phyloP scores from a whole-genome alignment of 176 grass and related monocot genomes.

The Calamus simplicifolius region DNA sequence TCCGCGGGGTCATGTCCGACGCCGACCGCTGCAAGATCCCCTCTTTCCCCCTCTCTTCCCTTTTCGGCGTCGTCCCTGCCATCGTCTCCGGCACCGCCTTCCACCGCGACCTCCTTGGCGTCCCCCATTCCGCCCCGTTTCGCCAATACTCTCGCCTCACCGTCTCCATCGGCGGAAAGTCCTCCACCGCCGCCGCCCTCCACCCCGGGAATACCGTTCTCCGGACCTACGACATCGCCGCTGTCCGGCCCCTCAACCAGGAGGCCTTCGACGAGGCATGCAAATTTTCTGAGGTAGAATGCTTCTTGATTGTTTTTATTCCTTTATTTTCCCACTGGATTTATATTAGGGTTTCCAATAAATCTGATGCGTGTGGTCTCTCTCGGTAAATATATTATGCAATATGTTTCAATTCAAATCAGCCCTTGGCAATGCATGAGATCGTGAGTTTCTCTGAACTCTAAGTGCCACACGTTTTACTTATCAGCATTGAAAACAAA shows the following conservation, averaged over 20 bases:
- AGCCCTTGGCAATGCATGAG: no score
- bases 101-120: conserved; percentile 33
- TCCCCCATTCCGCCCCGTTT: conserved; percentile 27
- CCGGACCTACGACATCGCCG: conserved; percentile 57
- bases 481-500: no score
- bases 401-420: no score
- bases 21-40: conserved; percentile 34
- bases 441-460: no score
- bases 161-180: conserved; percentile 20
- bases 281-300: conserved; percentile 27
- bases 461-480: no score
- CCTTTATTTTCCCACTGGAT: neutral
- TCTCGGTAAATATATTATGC: no score
- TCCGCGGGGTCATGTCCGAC: conserved; percentile 51
- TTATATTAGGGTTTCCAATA: no score
- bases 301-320: neutral
- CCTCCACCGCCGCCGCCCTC: conserved; percentile 22
- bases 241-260: conserved; percentile 48
- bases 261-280: conserved; percentile 71
- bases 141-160: conserved; percentile 65
- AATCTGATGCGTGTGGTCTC: no score
- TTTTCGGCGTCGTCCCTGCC: conserved; percentile 31
- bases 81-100: conserved; percentile 33
- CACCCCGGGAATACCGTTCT: conserved; percentile 36
- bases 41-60: conserved; percentile 34